phyloP scores from a whole-genome alignment of 768 basidiomycete genomes.

The Pisolithus albus region DNA sequence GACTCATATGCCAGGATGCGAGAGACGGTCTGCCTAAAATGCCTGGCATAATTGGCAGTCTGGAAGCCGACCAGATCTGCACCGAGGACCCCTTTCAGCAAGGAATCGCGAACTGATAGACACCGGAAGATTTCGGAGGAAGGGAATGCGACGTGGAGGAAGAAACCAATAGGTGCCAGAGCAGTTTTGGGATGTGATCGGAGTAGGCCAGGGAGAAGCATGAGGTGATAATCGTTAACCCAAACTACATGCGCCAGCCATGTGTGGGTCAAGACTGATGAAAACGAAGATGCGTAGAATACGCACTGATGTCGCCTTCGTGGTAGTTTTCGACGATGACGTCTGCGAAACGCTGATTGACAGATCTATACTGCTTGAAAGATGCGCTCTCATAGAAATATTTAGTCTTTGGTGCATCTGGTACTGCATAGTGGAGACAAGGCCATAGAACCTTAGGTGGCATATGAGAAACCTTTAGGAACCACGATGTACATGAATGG shows the following conservation, averaged over 20 bases:
- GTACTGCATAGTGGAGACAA: conserved; percentile 78
- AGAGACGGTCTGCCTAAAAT: conserved; percentile 79
- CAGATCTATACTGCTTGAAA: conserved; percentile 80
- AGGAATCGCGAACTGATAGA: conserved; percentile 66
- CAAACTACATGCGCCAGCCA: conserved; percentile 38
- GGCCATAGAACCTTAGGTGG: conserved; percentile 68
- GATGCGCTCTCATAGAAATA: conserved; percentile 72
- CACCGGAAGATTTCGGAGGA: conserved; percentile 94
- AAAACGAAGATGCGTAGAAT: background rate
- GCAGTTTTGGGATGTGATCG: conserved; percentile 50
- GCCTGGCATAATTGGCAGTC: conserved; percentile 74
- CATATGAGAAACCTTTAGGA: conserved; percentile 8
- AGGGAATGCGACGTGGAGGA: conserved; percentile 96
- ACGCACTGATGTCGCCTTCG: conserved; percentile 76
- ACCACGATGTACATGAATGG: conserved; percentile 8
- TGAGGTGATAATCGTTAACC: conserved; percentile 95
- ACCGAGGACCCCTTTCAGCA: conserved; percentile 84
- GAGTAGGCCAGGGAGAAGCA: conserved; percentile 84
- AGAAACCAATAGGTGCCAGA: conserved; percentile 61
- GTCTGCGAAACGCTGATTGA: conserved; percentile 87
- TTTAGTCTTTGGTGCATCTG: conserved; percentile 82
- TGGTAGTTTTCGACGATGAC: conserved; percentile 72
- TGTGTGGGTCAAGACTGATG: background rate
- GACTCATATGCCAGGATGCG: conserved; percentile 78
- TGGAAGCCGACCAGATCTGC: conserved; percentile 94